Percentiles rank a stretch among this genome's conserved stretches.
phyloP scores from a whole-genome alignment of 352 stramenopile genomes.

The Pythium rishiriense region DNA sequence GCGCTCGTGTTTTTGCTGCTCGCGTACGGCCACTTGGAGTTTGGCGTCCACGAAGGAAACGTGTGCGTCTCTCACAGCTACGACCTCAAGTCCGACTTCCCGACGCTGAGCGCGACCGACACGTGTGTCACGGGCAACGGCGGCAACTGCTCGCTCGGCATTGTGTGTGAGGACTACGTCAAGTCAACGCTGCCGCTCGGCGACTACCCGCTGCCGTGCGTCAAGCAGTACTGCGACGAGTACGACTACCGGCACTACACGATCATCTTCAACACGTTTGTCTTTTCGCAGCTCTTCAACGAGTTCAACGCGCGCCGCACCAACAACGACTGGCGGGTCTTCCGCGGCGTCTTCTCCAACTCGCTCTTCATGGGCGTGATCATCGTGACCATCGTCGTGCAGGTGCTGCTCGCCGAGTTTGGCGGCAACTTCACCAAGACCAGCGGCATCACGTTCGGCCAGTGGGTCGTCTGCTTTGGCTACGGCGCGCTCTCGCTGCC shows the following conservation, averaged over 20 bases:
- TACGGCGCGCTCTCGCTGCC: constrained; percentile 65
- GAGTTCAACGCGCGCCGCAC: constrained; percentile 87
- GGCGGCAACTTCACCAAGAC: constrained; percentile 90
- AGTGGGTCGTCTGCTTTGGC: constrained; percentile 68
- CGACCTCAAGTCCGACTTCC: constrained; percentile 51
- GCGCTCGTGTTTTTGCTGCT: constrained; percentile 85
- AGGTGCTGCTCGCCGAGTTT: constrained; percentile 96
- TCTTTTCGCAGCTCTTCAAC: constrained; percentile 96
- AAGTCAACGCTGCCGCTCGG: constrained; percentile 31
- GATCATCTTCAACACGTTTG: constrained; percentile 98
- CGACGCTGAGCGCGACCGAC: constrained; percentile 30
- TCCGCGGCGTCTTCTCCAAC: constrained; percentile 91
- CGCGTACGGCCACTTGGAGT: constrained; percentile 50
- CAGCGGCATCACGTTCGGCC: constrained; percentile 52
- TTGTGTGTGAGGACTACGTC: constrained; percentile 66
- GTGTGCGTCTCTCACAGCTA: constrained; percentile 46
- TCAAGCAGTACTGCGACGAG: constrained; percentile 43
- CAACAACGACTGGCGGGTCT: constrained; percentile 96
- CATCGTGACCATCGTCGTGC: constrained; percentile 89
- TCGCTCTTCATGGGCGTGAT: constrained; percentile 94
- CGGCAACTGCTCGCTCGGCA: constrained; percentile 39
- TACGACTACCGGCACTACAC: constrained; percentile 95
- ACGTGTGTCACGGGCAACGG: constrained; percentile 53
- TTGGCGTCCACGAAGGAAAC: constrained; percentile 65
- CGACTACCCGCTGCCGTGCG: constrained; percentile 52